A percentile compares a stretch with the other conserved stretches of the same genome.
Conservation (phyloP, 148 eudicot genomes). For the Talinum fruticosum region DNA sequence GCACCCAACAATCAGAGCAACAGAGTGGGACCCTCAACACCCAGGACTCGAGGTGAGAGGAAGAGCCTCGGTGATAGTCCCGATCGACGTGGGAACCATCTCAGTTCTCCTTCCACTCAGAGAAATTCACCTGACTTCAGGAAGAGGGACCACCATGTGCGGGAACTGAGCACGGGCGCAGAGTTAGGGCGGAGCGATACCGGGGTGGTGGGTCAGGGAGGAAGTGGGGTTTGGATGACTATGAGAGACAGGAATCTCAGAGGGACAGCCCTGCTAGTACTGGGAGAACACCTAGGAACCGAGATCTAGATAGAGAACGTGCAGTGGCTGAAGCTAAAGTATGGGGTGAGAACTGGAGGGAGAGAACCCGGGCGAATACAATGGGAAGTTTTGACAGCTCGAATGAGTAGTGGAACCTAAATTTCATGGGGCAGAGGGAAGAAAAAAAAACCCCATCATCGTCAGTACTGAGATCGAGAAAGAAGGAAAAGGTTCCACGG, state of each 20-base stretch:
- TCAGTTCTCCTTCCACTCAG: constrained; percentile 64
- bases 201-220: constrained; percentile 70
- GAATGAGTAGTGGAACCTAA: constrained; percentile 35
- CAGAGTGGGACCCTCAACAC: constrained; percentile 51
- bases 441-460: constrained; percentile 16
- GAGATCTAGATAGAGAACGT: constrained; percentile 77
- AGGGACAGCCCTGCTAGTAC: constrained; percentile 68
- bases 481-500: constrained; percentile 1
- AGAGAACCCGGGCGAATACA: constrained; percentile 52
- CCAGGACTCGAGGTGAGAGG: constrained; percentile 55
- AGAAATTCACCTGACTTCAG: constrained; percentile 72
- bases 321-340: constrained; percentile 95
- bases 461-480: constrained; percentile 1
- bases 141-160: constrained; percentile 47
- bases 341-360: constrained; percentile 97
- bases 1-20: constrained; percentile 50
- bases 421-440: constrained; percentile 2
- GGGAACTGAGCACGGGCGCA: constrained; percentile 52
- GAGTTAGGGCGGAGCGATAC: constrained; percentile 60
- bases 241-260: constrained; percentile 52
- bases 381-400: constrained; percentile 70
- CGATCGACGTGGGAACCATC: constrained; percentile 42
- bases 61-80: constrained; percentile 56
- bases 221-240: constrained; percentile 59
- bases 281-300: constrained; percentile 66